A percentile compares a stretch with the other conserved stretches of the same genome.
These are phyloP conservation scores for Rhodotorula kratochvilovae DNA, from an alignment of 768 basidiomycete genomes.

Conservation along the genomic window DNA sequence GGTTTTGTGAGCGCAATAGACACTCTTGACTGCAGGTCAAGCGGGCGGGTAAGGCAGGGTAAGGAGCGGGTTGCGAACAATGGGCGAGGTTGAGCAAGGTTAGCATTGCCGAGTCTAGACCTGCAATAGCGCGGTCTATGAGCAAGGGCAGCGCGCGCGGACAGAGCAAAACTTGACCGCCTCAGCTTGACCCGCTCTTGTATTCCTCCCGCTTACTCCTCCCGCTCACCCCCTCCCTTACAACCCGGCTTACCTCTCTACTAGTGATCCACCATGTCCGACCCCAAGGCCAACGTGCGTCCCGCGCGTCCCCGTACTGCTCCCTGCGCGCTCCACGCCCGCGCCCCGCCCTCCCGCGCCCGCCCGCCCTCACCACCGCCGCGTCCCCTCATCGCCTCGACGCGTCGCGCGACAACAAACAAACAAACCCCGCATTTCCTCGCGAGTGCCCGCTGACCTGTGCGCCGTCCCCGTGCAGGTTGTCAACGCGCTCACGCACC, in stretches of 20 bases:
- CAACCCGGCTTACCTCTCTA: neutral
- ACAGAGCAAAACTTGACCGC: no score
- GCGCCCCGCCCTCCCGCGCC: neutral
- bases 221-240: neutral
- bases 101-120: no score
- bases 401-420: constrained; percentile 4
- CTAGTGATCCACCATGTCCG: constrained; percentile 11
- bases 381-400: neutral
- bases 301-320: neutral
- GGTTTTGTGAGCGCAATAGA: no score
- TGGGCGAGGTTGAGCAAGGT: no score
- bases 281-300: constrained; percentile 17
- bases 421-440: neutral
- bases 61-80: no score
- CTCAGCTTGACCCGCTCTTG: no score
- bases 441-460: neutral
- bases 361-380: neutral
- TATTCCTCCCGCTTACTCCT: neutral
- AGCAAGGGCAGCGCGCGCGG: no score
- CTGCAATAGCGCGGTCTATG: no score
- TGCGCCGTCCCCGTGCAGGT: neutral
- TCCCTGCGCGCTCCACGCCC: neutral
- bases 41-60: no score
- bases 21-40: no score
- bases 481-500: constrained; percentile 13